Evolutionary conservation across 805 yeast genomes (phyloP).

Genomic region (Metschnikowia dekortorum): DNA sequence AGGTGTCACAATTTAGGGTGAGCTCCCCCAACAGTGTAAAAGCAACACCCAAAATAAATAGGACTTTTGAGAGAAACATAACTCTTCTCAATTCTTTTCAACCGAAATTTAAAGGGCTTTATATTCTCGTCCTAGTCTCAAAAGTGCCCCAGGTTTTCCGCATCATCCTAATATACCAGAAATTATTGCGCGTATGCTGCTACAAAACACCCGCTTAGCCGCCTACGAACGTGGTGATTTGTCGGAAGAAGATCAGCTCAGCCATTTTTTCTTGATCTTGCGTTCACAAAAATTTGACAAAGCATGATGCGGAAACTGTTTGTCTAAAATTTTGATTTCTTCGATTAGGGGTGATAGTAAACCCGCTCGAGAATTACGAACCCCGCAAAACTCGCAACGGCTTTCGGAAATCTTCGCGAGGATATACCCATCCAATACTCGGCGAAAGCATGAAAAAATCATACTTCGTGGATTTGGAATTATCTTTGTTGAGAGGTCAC

Average conservation of each 20-base stretch:
- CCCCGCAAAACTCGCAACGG: conserved; percentile 1
- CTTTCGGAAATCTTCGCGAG: not conserved
- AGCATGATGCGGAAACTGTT: not conserved
- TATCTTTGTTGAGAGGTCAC: not conserved
- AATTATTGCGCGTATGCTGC: not conserved
- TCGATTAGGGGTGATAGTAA: not conserved
- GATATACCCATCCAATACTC: not conserved
- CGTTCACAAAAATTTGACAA: not conserved
- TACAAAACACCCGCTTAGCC: not conserved
- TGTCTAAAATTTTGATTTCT: not conserved
- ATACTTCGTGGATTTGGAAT: not conserved
- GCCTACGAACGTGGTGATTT: not conserved
- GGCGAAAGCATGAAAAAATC: not conserved
- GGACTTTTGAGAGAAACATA: not conserved
- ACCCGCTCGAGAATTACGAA: not conserved
- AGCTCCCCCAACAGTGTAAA: not conserved
- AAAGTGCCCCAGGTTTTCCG: not conserved
- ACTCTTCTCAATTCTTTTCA: not conserved
- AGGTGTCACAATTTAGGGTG: not conserved
- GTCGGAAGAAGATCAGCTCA: not conserved
- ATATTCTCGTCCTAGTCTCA: not conserved
- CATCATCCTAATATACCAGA: not conserved
- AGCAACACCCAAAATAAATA: not conserved
- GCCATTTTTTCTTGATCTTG: not conserved
- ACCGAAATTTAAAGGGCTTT: not conserved